These are phyloP conservation scores for Cenococcum geophilum DNA, from an alignment of 495 filamentous ascomycete species.

Conservation along the genomic window DNA sequence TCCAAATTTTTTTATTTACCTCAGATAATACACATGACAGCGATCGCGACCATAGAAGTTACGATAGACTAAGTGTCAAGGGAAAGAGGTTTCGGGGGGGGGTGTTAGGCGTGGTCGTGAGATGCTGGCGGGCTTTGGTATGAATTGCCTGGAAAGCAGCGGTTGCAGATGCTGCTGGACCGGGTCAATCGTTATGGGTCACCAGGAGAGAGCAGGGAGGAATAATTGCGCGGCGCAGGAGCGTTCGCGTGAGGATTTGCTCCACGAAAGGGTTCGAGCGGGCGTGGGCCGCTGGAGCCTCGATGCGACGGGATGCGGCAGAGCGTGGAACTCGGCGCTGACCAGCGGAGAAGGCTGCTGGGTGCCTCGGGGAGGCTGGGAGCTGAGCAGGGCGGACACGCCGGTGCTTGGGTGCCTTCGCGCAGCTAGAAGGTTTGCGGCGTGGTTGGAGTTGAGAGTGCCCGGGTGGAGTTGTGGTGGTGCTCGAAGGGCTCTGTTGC, in stretches of 20 bases:
- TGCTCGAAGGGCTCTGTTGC: constrained; percentile 12
- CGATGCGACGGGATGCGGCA: constrained; percentile 6
- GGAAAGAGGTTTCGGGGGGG: not conserved
- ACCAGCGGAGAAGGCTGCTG: not conserved
- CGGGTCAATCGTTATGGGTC: not conserved
- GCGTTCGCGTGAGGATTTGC: not conserved
- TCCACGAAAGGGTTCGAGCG: not conserved
- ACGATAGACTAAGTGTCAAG: not conserved
- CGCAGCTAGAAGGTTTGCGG: not conserved
- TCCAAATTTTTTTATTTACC: not conserved
- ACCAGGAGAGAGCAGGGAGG: not conserved
- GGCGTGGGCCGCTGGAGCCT: not conserved
- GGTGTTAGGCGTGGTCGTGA: constrained; percentile 1
- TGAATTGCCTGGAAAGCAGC: constrained; percentile 3
- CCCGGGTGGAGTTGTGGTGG: not conserved
- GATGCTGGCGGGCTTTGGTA: not conserved
- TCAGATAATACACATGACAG: constrained; percentile 7
- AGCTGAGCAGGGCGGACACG: constrained; percentile 1
- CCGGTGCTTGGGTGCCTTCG: not conserved
- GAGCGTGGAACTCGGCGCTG: not conserved
- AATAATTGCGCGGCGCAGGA: constrained; percentile 7
- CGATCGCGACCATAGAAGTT: constrained; percentile 12
- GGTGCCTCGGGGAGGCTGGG: not conserved
- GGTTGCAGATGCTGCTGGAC: constrained; percentile 5
- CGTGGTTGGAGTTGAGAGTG: not conserved